Percentiles rank a stretch among this genome's conserved stretches.
These are phyloP conservation scores for Alternaria brassicae DNA, from an alignment of 2,329 filamentous ascomycete species.

Conservation along the genomic window DNA sequence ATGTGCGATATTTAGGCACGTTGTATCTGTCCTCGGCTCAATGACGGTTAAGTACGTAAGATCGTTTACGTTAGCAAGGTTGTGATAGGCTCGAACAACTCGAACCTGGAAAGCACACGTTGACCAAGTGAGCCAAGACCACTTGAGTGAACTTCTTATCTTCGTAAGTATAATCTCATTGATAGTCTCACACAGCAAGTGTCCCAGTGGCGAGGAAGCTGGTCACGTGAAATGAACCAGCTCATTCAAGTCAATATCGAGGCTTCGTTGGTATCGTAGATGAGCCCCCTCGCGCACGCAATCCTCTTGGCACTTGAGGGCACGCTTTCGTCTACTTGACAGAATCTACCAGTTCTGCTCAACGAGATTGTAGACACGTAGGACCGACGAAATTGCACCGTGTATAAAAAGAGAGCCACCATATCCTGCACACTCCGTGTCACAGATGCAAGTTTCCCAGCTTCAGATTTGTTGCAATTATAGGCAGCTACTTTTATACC, in stretches of 20 bases:
- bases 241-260: no score
- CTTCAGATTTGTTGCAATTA: neutral
- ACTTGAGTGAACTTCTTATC: no score
- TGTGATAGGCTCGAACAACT: neutral
- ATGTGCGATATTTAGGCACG: no score
- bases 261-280: no score
- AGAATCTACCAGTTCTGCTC: neutral
- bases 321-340: neutral
- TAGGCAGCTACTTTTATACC: neutral
- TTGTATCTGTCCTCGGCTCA: neutral
- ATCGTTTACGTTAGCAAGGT: neutral
- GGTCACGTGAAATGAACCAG: no score
- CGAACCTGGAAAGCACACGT: neutral
- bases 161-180: no score
- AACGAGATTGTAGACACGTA: neutral
- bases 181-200: no score
- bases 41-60: neutral
- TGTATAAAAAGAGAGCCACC: neutral
- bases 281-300: no score
- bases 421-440: neutral
- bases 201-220: no score
- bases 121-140: neutral
- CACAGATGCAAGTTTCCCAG: neutral
- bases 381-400: neutral
- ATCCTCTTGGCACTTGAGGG: no score